Evolutionary conservation across 768 basidiomycete species (phyloP).

Genomic region (Suillus alpinus): DNA sequence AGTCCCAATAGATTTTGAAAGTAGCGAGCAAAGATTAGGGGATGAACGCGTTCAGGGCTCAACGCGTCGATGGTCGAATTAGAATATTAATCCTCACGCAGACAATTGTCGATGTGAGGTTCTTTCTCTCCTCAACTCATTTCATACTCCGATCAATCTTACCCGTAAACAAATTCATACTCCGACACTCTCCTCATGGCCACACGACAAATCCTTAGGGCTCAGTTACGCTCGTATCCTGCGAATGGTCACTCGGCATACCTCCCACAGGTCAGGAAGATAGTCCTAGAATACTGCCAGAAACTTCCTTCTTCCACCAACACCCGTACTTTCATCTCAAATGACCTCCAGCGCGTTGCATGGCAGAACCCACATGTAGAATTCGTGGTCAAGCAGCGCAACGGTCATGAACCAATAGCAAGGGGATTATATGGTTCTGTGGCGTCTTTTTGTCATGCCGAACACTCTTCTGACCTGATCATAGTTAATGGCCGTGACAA

Average conservation of each 20-base stretch:
- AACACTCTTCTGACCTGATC: constrained; percentile 12
- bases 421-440: constrained; percentile 79
- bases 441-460: constrained; percentile 6
- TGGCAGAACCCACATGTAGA: constrained; percentile 79
- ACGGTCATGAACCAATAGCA: constrained; percentile 73
- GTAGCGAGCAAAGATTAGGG: constrained; percentile 17
- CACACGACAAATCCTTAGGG: constrained; percentile 41
- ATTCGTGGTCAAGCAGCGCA: constrained; percentile 75
- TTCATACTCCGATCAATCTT: constrained; percentile 28
- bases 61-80: constrained; percentile 21
- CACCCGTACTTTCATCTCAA: constrained; percentile 66
- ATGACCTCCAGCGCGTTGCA: constrained; percentile 63
- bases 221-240: constrained; percentile 51
- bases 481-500: constrained; percentile 86
- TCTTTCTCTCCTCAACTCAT: background rate
- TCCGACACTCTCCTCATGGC: constrained; percentile 20
- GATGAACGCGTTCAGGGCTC: constrained; percentile 19
- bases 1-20: constrained; percentile 10
- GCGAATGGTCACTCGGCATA: constrained; percentile 76
- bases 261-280: constrained; percentile 75
- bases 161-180: constrained; percentile 8
- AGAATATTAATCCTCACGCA: constrained; percentile 14
- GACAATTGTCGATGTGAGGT: background rate
- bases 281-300: constrained; percentile 89
- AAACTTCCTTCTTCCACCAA: constrained; percentile 74